phyloP scores from a whole-genome alignment of 2,329 filamentous ascomycete species.

The Fusarium nematophilum region DNA sequence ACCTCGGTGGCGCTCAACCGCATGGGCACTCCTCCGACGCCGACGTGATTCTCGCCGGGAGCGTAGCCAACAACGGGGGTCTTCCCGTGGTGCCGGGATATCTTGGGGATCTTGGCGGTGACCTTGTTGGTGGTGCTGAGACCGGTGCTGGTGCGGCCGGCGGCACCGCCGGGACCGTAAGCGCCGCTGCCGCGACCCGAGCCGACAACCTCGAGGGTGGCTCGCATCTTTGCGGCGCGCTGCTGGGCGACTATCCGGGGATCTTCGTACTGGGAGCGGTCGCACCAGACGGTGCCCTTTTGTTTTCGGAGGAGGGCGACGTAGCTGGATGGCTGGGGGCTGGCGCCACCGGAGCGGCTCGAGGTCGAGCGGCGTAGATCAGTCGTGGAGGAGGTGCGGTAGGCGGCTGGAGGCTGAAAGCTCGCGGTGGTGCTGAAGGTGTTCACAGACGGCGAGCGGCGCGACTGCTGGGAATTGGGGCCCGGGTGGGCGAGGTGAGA shows the following conservation, averaged over 20 bases:
- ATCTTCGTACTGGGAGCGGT: slow-evolving; percentile 92
- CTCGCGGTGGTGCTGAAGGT: slow-evolving; percentile 78
- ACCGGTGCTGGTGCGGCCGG: slow-evolving; percentile 70
- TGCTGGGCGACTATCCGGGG: slow-evolving; percentile 85
- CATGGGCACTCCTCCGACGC: slow-evolving; percentile 84
- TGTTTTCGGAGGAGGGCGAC: slow-evolving; percentile 96
- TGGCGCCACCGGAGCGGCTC: slow-evolving; percentile 73
- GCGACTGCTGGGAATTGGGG: slow-evolving; percentile 54
- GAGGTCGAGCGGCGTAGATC: slow-evolving; percentile 83
- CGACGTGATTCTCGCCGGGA: slow-evolving; percentile 79
- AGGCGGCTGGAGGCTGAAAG: slow-evolving; percentile 68
- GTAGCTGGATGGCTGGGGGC: slow-evolving; percentile 77
- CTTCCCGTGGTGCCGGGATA: slow-evolving; percentile 82
- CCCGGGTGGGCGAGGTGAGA: slow-evolving; percentile 48
- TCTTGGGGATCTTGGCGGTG: slow-evolving; percentile 90
- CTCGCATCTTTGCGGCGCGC: slow-evolving; percentile 86
- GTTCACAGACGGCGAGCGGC: slow-evolving; percentile 74
- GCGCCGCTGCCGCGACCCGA: slow-evolving; percentile 65
- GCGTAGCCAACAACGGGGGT: slow-evolving; percentile 82
- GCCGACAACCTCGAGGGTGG: slow-evolving; percentile 84
- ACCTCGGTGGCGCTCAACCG: slow-evolving; percentile 95
- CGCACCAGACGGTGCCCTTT: slow-evolving; percentile 98
- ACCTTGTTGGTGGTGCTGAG: slow-evolving; percentile 73
- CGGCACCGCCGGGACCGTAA: slow-evolving; percentile 49
- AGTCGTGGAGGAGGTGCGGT: slow-evolving; percentile 65